Evolutionary conservation across 768 basidiomycete genomes (phyloP).

Genomic region (Dentipellis fragilis): DNA sequence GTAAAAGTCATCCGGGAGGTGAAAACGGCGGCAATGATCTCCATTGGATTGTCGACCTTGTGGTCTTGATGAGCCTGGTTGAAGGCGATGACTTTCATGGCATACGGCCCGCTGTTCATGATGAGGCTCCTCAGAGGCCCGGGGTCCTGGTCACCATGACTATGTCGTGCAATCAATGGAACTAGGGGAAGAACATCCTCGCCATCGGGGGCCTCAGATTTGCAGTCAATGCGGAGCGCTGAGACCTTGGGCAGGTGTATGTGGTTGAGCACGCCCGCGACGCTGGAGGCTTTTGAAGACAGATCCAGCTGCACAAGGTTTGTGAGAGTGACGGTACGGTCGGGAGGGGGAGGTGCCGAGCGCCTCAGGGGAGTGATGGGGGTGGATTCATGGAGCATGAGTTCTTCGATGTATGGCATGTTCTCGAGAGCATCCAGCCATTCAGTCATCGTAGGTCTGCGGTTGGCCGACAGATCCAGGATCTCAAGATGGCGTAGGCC

Average conservation of each 20-base stretch:
- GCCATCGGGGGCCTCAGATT: not conserved
- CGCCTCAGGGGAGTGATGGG: not conserved
- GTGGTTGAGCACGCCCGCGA: not conserved
- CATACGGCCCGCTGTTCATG: not conserved
- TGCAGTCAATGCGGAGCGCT: not conserved
- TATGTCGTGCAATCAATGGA: not conserved
- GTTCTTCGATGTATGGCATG: slow-evolving; percentile 2
- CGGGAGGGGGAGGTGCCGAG: not conserved
- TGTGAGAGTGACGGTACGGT: not conserved
- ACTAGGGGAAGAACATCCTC: not conserved
- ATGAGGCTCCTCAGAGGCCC: slow-evolving; percentile 1
- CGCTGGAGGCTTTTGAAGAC: not conserved
- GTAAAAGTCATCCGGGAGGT: not conserved
- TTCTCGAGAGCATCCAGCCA: slow-evolving; percentile 6
- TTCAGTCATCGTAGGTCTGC: not conserved
- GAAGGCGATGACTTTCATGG: not conserved
- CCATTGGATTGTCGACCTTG: not conserved
- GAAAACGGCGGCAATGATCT: not conserved
- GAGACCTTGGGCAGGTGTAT: slow-evolving; percentile 1
- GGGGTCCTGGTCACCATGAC: not conserved
- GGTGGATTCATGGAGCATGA: not conserved
- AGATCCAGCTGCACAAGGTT: not conserved
- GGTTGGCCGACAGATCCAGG: not conserved
- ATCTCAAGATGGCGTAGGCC: slow-evolving; percentile 2
- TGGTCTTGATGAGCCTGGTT: not conserved